phyloP scores from a whole-genome alignment of 192 early-diverging fungal genomes.

The Coemansia biformis region DNA sequence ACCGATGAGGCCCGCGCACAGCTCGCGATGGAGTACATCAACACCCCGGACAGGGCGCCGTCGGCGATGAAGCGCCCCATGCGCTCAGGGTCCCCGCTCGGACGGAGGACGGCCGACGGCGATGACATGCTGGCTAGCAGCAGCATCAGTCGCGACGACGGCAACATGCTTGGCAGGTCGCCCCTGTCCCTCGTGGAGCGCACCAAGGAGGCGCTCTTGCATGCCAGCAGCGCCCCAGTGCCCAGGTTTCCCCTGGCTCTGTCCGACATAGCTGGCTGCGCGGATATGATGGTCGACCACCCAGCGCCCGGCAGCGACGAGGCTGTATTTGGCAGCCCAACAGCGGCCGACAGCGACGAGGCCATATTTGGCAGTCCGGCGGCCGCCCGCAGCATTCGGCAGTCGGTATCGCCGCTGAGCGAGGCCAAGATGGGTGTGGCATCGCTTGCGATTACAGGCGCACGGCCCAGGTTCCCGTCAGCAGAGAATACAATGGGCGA shows the following conservation, averaged over 20 bases:
- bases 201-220: neutral
- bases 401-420: neutral
- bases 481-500: too few species aligned
- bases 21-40: conserved; percentile 25
- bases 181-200: too few species aligned
- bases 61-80: conserved; percentile 33
- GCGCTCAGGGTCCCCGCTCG: conserved; percentile 31
- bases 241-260: too few species aligned
- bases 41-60: conserved; percentile 36
- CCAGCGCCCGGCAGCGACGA: neutral
- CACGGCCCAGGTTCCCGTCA: too few species aligned
- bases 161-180: too few species aligned
- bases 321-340: conserved; percentile 6
- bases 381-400: neutral
- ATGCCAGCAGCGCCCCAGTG: neutral
- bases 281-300: neutral
- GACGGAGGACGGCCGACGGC: neutral
- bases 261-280: neutral
- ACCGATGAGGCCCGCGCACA: conserved; percentile 22
- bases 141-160: neutral
- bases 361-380: conserved; percentile 5
- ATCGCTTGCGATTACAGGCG: neutral
- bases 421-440: neutral
- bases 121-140: conserved; percentile 1
- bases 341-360: neutral